Evolutionary conservation across 768 basidiomycete species (phyloP), one percentile per base, ranked within the genome.

Genomic region (Tulasnella sp.): DNA sequence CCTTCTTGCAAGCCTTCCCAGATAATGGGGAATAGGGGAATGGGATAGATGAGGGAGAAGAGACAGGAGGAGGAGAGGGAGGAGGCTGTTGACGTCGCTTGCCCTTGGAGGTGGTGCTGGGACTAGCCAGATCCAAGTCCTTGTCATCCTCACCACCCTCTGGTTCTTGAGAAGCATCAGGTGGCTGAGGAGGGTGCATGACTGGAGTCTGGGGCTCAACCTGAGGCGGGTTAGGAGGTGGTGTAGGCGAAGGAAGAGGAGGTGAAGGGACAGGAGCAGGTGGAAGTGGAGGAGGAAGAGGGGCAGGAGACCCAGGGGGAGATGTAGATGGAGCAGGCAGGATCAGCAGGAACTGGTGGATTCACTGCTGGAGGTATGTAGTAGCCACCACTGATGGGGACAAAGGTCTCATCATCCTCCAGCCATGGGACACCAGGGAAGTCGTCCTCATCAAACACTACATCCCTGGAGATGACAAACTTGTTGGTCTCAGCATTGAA

Each of bases 401-500:
- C 36, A 17, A 34, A 34, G 11, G 29, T 42, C 22, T 67, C 36
- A 39, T 58, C 58, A 17, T 68, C 54, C 8, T 9, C 29, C 6
- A 25, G 14, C 19, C 37, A 29, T 5, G 29, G 52, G 4, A 75
- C 8, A 25, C 58, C 31, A 36, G 74, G 74, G 39, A 75, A 75
- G 17, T 67, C 58, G 12, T 9, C 9, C 31, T 67, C 38, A 37
- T 78, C 75, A 76, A 79, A 80, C 12, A 76, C 64, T 17, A 77
- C 77, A 52, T 77, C 69, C 12, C 49, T 40, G 40, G 71, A 75
- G 25, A 71, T 72, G 58, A 77, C 34, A 15, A 54, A 25, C 31
- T 67, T 8, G 49, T 77, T 71, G 34, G 69, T 40, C 31, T 42
- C 31, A 8, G 29, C 74, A 70, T 85, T 77, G 37, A 82, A 83